phyloP scores from a whole-genome alignment of 140 eudicot species.

The Bidens hawaiensis region DNA sequence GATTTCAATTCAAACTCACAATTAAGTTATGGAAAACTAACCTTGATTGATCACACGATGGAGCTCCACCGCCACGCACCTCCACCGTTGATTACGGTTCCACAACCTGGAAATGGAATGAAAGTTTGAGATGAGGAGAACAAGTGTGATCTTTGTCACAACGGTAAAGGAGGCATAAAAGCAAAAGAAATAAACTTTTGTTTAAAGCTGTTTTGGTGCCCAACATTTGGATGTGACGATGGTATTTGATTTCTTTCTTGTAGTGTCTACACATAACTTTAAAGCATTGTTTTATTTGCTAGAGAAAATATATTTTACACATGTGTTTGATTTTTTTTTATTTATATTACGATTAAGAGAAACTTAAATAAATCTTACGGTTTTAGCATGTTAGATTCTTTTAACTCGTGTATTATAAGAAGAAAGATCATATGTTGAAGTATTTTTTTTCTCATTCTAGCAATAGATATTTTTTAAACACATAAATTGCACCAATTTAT shows the following conservation, averaged over 20 bases:
- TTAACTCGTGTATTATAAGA: too few relatives aligned
- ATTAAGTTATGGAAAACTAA: background rate
- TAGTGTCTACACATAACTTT: too few relatives aligned
- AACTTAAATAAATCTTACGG: too few relatives aligned
- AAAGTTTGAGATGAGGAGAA: background rate
- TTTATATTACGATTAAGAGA: too few relatives aligned
- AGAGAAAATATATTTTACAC: too few relatives aligned
- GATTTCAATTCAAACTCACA: background rate
- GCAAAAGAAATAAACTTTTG: conserved; percentile 25
- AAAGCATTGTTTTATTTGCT: too few relatives aligned
- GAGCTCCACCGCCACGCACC: background rate
- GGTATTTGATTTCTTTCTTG: conserved; percentile 2
- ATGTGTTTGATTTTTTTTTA: too few relatives aligned
- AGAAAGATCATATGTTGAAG: too few relatives aligned
- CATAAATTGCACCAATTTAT: too few relatives aligned
- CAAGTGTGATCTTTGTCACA: conserved; percentile 19
- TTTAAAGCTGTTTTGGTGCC: conserved; percentile 27
- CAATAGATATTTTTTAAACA: too few relatives aligned
- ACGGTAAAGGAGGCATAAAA: conserved; percentile 13
- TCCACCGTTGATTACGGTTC: background rate
- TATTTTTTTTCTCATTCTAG: too few relatives aligned
- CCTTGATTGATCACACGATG: background rate
- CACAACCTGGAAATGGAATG: background rate
- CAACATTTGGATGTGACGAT: conserved; percentile 36
- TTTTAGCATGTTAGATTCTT: too few relatives aligned